Base-by-base conservation (phyloP, 352 stramenopile species). In the Phytophthora gonapodyides region DNA sequence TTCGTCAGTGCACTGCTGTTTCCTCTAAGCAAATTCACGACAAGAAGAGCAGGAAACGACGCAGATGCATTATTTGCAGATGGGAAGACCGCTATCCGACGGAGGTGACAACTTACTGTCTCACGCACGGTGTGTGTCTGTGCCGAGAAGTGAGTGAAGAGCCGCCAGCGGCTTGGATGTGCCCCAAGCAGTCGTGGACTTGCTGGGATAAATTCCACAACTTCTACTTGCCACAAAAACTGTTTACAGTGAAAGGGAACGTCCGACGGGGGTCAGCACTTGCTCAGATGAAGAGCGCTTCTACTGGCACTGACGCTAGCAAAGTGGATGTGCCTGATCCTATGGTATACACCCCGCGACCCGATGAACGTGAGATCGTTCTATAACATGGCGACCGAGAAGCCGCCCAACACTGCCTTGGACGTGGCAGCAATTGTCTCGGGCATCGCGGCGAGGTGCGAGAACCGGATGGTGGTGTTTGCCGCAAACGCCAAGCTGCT, bases 121-220 rank as follows among this genome's bases (percentile, higher is more conserved):
- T 48, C 2, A 48, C 50, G 7, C 47, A 55, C 12, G 47, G 33
- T 35, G 34, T 44, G 33, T 55, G 47, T 17, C 36, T 55, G 2
- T 57, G 38, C 8, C 48, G 48, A 9, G 35, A 30, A 31, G 50
- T 47, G 17, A 13, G 48, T 30, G 9, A 38, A 15, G 24, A 41
- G 9, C 12, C 27, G 2, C 8, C 24, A 2, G 17, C 36, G 8
- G 2, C 27, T 13, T 57, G 38, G 50, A 57, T 48, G 50, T 57
- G 50, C 24, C 38, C 50, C 9, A 4, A 12, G 0, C 12, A 27
- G 10, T 33, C 38, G 5, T 57, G 19, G n/a, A 47, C 37, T 13
- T 48, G 37, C n/a, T 57, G 50, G 50, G 13, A 57, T 7, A 49
- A 57, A 30, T 57, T 48, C n/a, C 50, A 57, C 16, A 13, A 19